Percentiles rank a stretch among this genome's conserved stretches.
These are phyloP conservation scores for Eimeria praecox DNA, from an alignment of 169 alveolate species.

Conservation along the genomic window DNA sequence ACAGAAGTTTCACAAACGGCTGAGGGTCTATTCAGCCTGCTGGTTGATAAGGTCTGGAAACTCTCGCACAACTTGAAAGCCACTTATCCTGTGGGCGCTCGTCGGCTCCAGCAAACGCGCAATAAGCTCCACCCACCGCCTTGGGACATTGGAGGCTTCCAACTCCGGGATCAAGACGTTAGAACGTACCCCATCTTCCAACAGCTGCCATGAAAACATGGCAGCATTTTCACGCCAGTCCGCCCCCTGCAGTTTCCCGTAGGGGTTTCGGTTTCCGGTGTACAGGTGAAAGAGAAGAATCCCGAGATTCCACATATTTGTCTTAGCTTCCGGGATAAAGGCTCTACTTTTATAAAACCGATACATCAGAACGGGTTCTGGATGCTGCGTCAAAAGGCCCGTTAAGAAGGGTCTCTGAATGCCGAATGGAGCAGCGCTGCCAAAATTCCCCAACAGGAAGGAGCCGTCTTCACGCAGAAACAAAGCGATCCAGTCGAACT, in stretches of 20 bases:
- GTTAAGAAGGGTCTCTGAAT: background rate
- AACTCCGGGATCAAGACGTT: background rate
- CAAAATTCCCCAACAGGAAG: conserved; percentile 12
- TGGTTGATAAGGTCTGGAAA: background rate
- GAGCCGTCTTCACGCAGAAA: conserved; percentile 41
- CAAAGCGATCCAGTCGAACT: background rate
- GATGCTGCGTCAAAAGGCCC: background rate
- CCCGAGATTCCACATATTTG: background rate
- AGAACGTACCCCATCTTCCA: background rate
- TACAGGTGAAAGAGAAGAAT: background rate
- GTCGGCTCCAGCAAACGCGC: conserved; percentile 4
- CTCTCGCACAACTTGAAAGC: background rate
- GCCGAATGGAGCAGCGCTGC: background rate
- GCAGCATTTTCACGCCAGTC: background rate
- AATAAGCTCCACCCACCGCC: background rate
- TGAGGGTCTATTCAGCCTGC: too few relatives aligned
- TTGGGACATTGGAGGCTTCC: background rate
- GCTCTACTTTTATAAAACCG: background rate
- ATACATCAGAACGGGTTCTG: background rate
- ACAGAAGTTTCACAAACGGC: too few relatives aligned
- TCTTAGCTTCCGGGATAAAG: background rate
- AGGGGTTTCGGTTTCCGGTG: background rate
- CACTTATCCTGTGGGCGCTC: background rate
- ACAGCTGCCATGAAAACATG: background rate
- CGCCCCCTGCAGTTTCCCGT: background rate